Percentiles rank a stretch among this genome's conserved stretches.
These are phyloP conservation scores for Daldinia sp. DNA, from an alignment of 2,329 filamentous ascomycete genomes.

Conservation along the genomic window DNA sequence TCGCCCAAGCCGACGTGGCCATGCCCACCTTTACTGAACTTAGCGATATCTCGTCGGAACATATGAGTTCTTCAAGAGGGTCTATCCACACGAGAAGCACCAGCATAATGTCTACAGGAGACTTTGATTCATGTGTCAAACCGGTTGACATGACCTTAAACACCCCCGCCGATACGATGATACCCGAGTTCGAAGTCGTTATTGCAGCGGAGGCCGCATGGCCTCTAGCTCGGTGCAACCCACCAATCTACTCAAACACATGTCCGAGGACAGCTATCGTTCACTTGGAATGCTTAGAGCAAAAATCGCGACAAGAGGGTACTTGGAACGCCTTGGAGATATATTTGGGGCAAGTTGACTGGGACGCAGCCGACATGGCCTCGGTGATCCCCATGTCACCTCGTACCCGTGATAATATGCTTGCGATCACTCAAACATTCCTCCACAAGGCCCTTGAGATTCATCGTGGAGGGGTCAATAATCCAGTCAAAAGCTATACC, in stretches of 20 bases:
- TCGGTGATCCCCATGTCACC: constrained; percentile 56
- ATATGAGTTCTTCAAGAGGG: constrained; percentile 53
- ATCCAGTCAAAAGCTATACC: constrained; percentile 53
- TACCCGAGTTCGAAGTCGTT: constrained; percentile 57
- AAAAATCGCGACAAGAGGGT: constrained; percentile 57
- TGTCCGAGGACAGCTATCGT: constrained; percentile 61
- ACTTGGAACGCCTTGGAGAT: constrained; percentile 57
- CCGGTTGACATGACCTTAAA: constrained; percentile 44
- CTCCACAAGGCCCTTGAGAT: constrained; percentile 75
- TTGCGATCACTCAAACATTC: constrained; percentile 76
- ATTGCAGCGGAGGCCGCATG: constrained; percentile 59
- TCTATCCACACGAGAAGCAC: constrained; percentile 58
- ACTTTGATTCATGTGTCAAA: constrained; percentile 49
- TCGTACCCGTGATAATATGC: constrained; percentile 70
- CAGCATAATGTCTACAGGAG: constrained; percentile 55
- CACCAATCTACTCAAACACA: constrained; percentile 52
- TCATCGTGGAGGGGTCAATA: constrained; percentile 62
- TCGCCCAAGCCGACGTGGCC: constrained; percentile 48
- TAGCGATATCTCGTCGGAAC: constrained; percentile 55
- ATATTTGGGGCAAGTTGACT: constrained; percentile 50
- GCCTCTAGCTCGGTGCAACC: constrained; percentile 61
- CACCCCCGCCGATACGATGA: constrained; percentile 43
- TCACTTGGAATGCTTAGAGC: constrained; percentile 60
- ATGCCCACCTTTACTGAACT: constrained; percentile 51
- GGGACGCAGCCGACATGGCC: constrained; percentile 49